Evolutionary conservation across 176 grass and related monocot genomes (phyloP).

Genomic region (Leersia perrieri): DNA sequence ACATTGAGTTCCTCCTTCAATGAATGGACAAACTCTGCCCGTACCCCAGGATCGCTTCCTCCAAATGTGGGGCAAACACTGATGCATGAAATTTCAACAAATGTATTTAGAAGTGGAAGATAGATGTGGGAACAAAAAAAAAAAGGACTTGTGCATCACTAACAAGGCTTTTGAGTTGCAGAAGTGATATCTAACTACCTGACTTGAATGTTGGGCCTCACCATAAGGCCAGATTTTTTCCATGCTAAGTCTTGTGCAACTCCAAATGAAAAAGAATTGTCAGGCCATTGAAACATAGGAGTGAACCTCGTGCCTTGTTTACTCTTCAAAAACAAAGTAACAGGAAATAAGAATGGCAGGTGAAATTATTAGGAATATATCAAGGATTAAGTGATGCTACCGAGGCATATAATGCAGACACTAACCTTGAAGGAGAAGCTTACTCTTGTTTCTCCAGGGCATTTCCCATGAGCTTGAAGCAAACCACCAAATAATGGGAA

Average conservation of each 20-base stretch:
- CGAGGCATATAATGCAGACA: background rate
- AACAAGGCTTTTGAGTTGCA: slow-evolving; percentile 6
- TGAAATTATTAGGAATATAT: slow-evolving; percentile 21
- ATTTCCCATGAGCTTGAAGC: slow-evolving; percentile 76
- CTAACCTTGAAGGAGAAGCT: slow-evolving; percentile 87
- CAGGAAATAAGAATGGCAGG: slow-evolving; percentile 15
- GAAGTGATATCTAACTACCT: slow-evolving; percentile 51
- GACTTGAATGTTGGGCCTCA: slow-evolving; percentile 68
- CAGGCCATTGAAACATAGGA: slow-evolving; percentile 63
- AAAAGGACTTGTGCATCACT: background rate
- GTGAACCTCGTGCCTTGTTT: slow-evolving; percentile 59
- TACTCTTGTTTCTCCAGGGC: slow-evolving; percentile 84
- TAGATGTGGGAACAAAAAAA: background rate
- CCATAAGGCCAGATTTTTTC: slow-evolving; percentile 63
- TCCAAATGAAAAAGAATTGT: slow-evolving; percentile 79
- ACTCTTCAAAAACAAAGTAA: slow-evolving; percentile 42
- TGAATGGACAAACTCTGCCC: slow-evolving; percentile 66
- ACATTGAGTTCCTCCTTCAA: slow-evolving; percentile 66
- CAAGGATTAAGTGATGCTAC: slow-evolving; percentile 9
- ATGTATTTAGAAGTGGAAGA: background rate
- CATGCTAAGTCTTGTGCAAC: slow-evolving; percentile 54
- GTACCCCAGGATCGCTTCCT: slow-evolving; percentile 75
- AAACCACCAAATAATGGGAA: slow-evolving; percentile 79
- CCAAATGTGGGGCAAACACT: slow-evolving; percentile 88
- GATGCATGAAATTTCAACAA: slow-evolving; percentile 19